A percentile compares a stretch with the other conserved stretches of the same genome.
phyloP scores from a whole-genome alignment of 2,329 filamentous ascomycete species.

The Paradendryphiella salina region DNA sequence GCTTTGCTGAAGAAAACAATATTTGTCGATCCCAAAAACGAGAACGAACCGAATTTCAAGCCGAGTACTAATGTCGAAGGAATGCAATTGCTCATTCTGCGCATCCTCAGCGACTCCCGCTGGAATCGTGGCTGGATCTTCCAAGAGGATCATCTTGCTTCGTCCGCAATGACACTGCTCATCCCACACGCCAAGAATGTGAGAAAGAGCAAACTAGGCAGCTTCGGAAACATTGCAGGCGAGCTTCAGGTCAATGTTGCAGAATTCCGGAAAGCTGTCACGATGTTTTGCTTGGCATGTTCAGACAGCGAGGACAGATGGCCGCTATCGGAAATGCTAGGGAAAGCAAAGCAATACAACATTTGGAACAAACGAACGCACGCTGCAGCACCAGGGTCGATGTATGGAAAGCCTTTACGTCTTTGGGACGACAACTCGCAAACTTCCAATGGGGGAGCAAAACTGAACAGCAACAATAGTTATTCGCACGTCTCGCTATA shows the following conservation, averaged over 20 bases:
- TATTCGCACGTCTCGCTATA: not conserved
- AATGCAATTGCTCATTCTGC: constrained; percentile 17
- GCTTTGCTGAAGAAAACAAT: no score
- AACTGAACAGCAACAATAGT: not conserved
- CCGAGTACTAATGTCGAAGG: not conserved
- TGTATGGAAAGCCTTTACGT: not conserved
- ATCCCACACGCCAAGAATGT: constrained; percentile 13
- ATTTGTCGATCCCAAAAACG: constrained; percentile 6
- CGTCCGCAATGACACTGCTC: constrained; percentile 17
- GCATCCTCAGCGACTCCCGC: constrained; percentile 20
- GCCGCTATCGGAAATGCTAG: constrained; percentile 16
- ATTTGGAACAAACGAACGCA: constrained; percentile 20
- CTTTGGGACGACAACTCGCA: not conserved
- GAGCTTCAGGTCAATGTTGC: constrained; percentile 19
- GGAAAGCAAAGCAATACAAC: constrained; percentile 28
- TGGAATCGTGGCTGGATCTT: constrained; percentile 32
- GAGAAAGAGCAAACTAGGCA: not conserved
- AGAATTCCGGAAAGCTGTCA: constrained; percentile 18
- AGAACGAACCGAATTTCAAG: not conserved
- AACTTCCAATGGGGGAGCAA: not conserved
- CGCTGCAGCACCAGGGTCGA: no score
- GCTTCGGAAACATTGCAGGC: constrained; percentile 14
- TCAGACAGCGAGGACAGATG: not conserved
- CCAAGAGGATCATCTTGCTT: constrained; percentile 28
- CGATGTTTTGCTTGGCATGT: constrained; percentile 22